Evolutionary conservation across 257 asterid genomes (phyloP).

Genomic region (Nicotiana undulata): DNA sequence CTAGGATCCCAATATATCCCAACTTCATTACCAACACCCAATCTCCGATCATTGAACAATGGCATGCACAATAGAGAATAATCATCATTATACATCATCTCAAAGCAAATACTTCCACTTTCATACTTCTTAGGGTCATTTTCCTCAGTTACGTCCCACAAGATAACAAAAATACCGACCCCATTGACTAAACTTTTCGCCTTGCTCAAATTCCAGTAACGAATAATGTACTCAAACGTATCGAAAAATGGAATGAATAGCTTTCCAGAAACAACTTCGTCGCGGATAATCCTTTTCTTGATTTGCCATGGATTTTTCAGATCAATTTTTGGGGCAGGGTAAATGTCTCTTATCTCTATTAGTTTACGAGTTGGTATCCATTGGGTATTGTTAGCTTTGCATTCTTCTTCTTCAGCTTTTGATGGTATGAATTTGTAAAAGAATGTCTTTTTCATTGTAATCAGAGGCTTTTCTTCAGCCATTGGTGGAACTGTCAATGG

Average conservation of each 20-base stretch:
- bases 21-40: slow-evolving; percentile 33
- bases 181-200: slow-evolving; percentile 27
- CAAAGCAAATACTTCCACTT: slow-evolving; percentile 11
- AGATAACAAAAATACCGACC: slow-evolving; percentile 15
- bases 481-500: background rate
- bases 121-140: slow-evolving; percentile 23
- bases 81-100: slow-evolving; percentile 19
- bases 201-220: slow-evolving; percentile 39
- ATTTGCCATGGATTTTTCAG: slow-evolving; percentile 34
- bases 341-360: slow-evolving; percentile 38
- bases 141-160: slow-evolving; percentile 46
- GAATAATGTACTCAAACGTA: slow-evolving; percentile 32
- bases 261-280: background rate
- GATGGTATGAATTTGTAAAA: slow-evolving; percentile 26
- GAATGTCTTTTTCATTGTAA: slow-evolving; percentile 26
- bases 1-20: slow-evolving; percentile 42
- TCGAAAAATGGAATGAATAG: background rate
- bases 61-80: slow-evolving; percentile 25
- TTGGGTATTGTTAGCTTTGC: background rate
- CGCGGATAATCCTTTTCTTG: slow-evolving; percentile 10
- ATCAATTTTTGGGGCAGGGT: slow-evolving; percentile 22
- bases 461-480: background rate
- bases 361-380: slow-evolving; percentile 12
- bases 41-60: slow-evolving; percentile 25
- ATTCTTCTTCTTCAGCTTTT: slow-evolving; percentile 23